Conservation (phyloP, 176 grass and related monocot genomes). For the Musa acuminata region DNA sequence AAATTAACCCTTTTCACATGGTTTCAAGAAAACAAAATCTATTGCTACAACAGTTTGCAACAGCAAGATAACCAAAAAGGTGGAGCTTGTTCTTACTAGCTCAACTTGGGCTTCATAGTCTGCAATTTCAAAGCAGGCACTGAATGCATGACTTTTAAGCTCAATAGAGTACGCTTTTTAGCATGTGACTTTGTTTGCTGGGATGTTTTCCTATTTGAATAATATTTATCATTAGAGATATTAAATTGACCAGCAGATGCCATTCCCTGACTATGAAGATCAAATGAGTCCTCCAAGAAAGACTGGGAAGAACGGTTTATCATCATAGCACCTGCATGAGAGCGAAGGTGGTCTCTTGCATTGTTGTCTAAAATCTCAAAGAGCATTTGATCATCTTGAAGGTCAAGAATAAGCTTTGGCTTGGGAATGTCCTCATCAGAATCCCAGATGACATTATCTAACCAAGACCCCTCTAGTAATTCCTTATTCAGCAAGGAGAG, state of each 20-base stretch:
- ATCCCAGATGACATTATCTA: conserved; percentile 88
- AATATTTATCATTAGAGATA: conserved; percentile 95
- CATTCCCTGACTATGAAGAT: conserved; percentile 40
- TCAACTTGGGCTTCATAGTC: conserved; percentile 79
- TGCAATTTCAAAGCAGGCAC: conserved; percentile 84
- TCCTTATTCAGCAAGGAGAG: conserved; percentile 66
- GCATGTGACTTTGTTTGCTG: conserved; percentile 84
- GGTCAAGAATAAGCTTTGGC: conserved; percentile 85
- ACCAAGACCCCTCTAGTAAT: conserved; percentile 72
- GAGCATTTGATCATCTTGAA: conserved; percentile 95
- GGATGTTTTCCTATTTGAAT: conserved; percentile 70
- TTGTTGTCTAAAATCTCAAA: conserved; percentile 87
- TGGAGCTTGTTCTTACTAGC: conserved; percentile 45
- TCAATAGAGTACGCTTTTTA: conserved; percentile 66
- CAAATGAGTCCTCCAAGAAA: conserved; percentile 45
- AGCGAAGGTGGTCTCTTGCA: conserved; percentile 54
- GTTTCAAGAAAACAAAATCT: background rate
- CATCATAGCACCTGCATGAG: conserved; percentile 87
- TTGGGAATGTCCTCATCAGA: conserved; percentile 44
- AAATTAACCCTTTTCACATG: background rate
- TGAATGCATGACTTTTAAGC: conserved; percentile 78
- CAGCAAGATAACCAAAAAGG: background rate
- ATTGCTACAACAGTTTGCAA: background rate
- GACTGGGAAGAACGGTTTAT: conserved; percentile 45
- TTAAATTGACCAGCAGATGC: conserved; percentile 51